These are phyloP conservation scores for Candida ipomoeae DNA, from an alignment of 805 yeast genomes.

Conservation along the genomic window DNA sequence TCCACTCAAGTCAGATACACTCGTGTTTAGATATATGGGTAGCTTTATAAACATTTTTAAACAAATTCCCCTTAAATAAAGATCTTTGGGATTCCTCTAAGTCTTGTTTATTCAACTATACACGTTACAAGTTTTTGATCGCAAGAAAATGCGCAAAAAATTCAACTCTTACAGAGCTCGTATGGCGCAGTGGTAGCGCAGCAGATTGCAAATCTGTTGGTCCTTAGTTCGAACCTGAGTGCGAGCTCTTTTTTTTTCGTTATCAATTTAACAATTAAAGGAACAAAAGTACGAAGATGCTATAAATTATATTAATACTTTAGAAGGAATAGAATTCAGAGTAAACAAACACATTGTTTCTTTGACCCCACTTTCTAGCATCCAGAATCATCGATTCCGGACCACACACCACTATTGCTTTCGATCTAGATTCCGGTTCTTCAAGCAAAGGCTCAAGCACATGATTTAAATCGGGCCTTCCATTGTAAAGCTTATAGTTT, in stretches of 20 bases:
- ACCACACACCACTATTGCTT: slow-evolving; percentile 60
- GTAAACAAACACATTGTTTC: slow-evolving; percentile 33
- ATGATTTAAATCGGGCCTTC: slow-evolving; percentile 42
- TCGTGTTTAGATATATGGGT: no score
- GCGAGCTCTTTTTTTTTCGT: slow-evolving; percentile 56
- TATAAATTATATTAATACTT: background rate
- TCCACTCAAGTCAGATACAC: no score
- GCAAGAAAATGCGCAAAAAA: background rate
- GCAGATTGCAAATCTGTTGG: slow-evolving; percentile 99
- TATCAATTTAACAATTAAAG: background rate
- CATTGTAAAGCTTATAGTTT: slow-evolving; percentile 20
- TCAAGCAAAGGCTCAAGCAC: slow-evolving; percentile 26
- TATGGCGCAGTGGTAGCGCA: slow-evolving; percentile 98
- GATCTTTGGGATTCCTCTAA: no score
- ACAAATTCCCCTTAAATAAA: no score
- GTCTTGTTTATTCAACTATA: no score
- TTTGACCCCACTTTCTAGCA: slow-evolving; percentile 35
- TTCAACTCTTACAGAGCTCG: slow-evolving; percentile 38
- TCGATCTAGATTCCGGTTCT: slow-evolving; percentile 32
- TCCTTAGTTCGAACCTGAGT: slow-evolving; percentile 96
- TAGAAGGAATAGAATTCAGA: slow-evolving; percentile 31
- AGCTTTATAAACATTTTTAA: no score
- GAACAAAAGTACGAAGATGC: no score
- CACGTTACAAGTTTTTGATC: no score
- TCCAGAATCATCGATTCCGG: slow-evolving; percentile 43